Conservation (phyloP, 768 basidiomycete genomes). For the Mycena crocata region DNA sequence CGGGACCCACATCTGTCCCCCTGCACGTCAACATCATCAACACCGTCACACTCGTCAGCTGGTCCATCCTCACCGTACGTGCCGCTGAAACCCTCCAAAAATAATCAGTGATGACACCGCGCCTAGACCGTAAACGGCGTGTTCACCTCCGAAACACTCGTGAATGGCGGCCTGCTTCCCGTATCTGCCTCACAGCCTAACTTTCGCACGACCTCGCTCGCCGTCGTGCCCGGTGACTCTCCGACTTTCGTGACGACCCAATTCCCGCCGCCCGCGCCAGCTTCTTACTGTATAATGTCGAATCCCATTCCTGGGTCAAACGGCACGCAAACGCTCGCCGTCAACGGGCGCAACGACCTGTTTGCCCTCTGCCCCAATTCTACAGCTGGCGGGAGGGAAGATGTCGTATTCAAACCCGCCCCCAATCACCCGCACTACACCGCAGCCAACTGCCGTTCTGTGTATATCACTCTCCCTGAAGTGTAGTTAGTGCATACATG, state of each 20-base stretch:
- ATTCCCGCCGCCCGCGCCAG: constrained; percentile 23
- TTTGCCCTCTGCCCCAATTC: constrained; percentile 38
- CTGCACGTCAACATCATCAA: constrained; percentile 22
- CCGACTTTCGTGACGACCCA: constrained; percentile 31
- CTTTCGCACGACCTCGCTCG: constrained; percentile 26
- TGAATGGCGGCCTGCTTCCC: constrained; percentile 26
- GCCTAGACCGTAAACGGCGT: constrained; percentile 13
- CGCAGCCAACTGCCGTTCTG: constrained; percentile 18
- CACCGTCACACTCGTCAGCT: constrained; percentile 24
- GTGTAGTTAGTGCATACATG: too few relatives aligned
- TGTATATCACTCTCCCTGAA: constrained; percentile 27
- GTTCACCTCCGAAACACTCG: constrained; percentile 25
- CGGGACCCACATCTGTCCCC: constrained; percentile 7
- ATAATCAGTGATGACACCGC: neutral
- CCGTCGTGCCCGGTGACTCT: constrained; percentile 25
- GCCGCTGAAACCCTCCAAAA: neutral
- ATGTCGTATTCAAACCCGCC: constrained; percentile 35
- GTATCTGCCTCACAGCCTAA: constrained; percentile 22
- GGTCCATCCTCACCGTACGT: constrained; percentile 26
- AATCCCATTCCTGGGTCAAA: constrained; percentile 21
- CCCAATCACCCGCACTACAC: constrained; percentile 34
- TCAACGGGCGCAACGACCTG: constrained; percentile 23
- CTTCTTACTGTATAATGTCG: constrained; percentile 25
- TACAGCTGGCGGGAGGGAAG: constrained; percentile 32
- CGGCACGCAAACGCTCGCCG: constrained; percentile 31